Base-by-base conservation (phyloP, 306 rosid genomes). In the Phaseolus lunatus region DNA sequence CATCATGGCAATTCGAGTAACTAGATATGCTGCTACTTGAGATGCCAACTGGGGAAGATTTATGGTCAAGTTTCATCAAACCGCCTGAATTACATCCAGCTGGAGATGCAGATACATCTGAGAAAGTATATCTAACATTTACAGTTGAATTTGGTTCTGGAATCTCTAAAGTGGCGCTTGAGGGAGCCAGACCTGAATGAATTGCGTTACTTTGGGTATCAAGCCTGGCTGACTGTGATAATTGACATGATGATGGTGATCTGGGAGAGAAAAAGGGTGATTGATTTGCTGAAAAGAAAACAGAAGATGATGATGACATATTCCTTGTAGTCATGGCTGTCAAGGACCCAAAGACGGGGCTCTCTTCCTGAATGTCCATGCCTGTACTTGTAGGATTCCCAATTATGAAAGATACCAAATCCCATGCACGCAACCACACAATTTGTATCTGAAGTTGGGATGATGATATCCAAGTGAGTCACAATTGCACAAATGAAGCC, bases 191-290 rank as follows among this genome's bases (percentile, higher is more conserved):
- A 48, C 81, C 87, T 48, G 84, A 85, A 58, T 66, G 86, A 74
- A 74, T 74, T 78, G 78, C 81, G 64, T 77, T 87, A 77, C 82
- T 78, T 20, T 72, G 81, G 45, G 80, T 72, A 11, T 89, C 89
- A 39, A 84, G 78, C 72, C 79, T 83, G 1, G 86, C 74, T 47
- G 91, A 81, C 58, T 90, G 89, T 14, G 87, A 84, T 39, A 82
- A 80, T 43, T 84, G 88, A 72, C 83, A 81, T 24, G 98, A 44
- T 7, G 98, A 44, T 11, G 96, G 82, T 4, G 93, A 84, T 83
- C 96, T 89, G 33, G 98, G 98, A 76, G 96, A 93, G 80, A 91
- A 91, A 74, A 93, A 91, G 1, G 98, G 98, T 4, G 98, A 93
- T 81, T 91, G 98, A 57, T 86, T 87, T 23, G 96, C 98, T 10